Percentiles rank a stretch among this genome's conserved stretches.
Conservation (phyloP, 1,284 basidiomycete species). For the Mrakiaceae sp. region DNA sequence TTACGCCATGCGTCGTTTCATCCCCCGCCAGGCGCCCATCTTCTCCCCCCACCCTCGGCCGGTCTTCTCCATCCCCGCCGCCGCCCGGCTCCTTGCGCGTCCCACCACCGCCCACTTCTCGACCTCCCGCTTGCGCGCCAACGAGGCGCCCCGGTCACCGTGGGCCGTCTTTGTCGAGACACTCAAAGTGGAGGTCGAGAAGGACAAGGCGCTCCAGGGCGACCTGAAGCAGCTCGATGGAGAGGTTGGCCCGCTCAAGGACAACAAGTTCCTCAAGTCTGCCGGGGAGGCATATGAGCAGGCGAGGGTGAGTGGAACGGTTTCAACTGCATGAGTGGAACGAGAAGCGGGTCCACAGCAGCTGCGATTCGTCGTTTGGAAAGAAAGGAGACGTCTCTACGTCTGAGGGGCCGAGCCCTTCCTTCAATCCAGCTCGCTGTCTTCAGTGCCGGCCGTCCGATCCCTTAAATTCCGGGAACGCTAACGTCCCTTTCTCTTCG, state of each 20-base stretch:
- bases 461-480: no score
- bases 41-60: neutral
- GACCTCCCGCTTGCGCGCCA: constrained; percentile 45
- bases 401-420: no score
- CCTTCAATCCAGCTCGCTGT: no score
- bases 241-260: constrained; percentile 92
- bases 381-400: neutral
- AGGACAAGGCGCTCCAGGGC: constrained; percentile 89
- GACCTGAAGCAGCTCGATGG: constrained; percentile 95
- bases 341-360: neutral
- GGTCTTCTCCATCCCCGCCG: neutral
- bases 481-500: neutral
- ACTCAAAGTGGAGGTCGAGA: constrained; percentile 78
- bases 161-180: constrained; percentile 95
- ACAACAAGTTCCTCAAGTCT: constrained; percentile 63
- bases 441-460: no score
- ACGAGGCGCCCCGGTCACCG: constrained; percentile 72
- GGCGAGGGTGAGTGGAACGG: constrained; percentile 29
- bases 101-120: constrained; percentile 42
- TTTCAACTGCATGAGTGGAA: neutral
- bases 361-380: neutral
- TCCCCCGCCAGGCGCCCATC: neutral
- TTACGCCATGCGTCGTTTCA: no score
- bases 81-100: neutral
- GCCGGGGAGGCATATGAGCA: constrained; percentile 16